These are phyloP conservation scores for Colletotrichum sp. DNA, from an alignment of 2,329 filamentous ascomycete species.

Conservation along the genomic window DNA sequence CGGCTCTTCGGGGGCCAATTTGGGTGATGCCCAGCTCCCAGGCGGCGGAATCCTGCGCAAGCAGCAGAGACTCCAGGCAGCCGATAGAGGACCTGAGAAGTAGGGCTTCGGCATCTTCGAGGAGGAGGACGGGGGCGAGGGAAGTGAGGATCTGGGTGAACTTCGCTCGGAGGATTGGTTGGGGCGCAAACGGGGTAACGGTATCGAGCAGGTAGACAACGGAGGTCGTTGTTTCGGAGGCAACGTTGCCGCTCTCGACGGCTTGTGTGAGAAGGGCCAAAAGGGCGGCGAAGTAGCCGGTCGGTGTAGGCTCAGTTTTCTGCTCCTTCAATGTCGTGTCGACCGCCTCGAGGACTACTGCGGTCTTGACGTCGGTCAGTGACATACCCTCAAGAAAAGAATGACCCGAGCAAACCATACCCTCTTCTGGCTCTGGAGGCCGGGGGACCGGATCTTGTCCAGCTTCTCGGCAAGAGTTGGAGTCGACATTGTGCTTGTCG, in stretches of 20 bases:
- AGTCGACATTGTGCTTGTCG: conserved; percentile 49
- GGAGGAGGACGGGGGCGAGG: conserved; percentile 82
- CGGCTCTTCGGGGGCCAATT: conserved; percentile 84
- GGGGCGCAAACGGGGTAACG: conserved; percentile 83
- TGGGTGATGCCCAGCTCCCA: conserved; percentile 88
- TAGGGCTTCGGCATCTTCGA: conserved; percentile 84
- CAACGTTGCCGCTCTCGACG: conserved; percentile 69
- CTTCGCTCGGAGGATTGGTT: conserved; percentile 88
- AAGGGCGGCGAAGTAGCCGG: conserved; percentile 95
- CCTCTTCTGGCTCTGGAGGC: conserved; percentile 93
- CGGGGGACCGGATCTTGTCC: conserved; percentile 96
- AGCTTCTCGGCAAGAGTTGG: conserved; percentile 82
- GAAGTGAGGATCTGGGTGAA: conserved; percentile 92
- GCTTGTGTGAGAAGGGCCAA: conserved; percentile 85
- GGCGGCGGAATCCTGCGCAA: conserved; percentile 84
- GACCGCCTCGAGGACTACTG: conserved; percentile 86
- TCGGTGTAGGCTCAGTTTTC: conserved; percentile 81
- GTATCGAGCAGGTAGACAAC: conserved; percentile 96
- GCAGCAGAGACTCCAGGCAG: conserved; percentile 87
- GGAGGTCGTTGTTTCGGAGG: conserved; percentile 82
- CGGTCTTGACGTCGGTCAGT: conserved; percentile 60
- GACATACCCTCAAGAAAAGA: conserved; percentile 8
- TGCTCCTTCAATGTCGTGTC: conserved; percentile 92
- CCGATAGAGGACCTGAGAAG: conserved; percentile 88
- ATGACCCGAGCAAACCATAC: conserved; percentile 51